Evolutionary conservation across 2,329 filamentous ascomycete genomes (phyloP), one percentile per base, ranked within the genome.

Genomic region (Ploettnerulaceae sp.): DNA sequence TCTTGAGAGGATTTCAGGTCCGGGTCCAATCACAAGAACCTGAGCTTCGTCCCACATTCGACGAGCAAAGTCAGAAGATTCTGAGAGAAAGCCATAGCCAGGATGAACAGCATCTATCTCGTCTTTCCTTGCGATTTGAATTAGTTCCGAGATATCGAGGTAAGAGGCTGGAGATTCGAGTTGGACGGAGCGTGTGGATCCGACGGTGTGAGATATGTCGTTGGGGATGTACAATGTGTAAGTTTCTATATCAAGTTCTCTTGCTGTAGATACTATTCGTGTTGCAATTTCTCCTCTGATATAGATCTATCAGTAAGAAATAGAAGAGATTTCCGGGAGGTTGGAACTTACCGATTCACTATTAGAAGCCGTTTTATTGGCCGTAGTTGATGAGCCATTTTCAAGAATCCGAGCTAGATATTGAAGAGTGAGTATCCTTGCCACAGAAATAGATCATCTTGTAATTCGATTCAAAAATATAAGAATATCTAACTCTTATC

Each of bases 21-120:
- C 81, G 2, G 83, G 83, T 0, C 83, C 83, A 58, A 87, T 86
- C 57, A 87, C 86, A 25, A 81, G 74, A 29, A 85, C 64, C 1
- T 81, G 81, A 9, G 81, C 82, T 59, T 86, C 79, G 33, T 75
- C 76, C 68, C 70, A 74, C 60, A 82, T 84, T 65, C 82, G 78
- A 47, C 75, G 73, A 5, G 83, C 81, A 62, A 87, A 88, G 0
- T 69, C 71, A 7, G 82, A 75, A 57, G 86, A 86, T 65, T 87
- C 83, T 58, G 79, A 84, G 51, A 86, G 68, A 46, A 67, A 86
- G 36, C 83, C 84, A 68, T 87, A 88, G 8, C 84, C 84, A 1
- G 83, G 83, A 64, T 87, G 84, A 54, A 87, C 82, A 12, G 78
- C 78, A 61, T 83, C 75, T 56, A 81, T 76, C 0, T 64, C 53